Base-by-base conservation (phyloP, 768 basidiomycete genomes). In the Mycena galopus region DNA sequence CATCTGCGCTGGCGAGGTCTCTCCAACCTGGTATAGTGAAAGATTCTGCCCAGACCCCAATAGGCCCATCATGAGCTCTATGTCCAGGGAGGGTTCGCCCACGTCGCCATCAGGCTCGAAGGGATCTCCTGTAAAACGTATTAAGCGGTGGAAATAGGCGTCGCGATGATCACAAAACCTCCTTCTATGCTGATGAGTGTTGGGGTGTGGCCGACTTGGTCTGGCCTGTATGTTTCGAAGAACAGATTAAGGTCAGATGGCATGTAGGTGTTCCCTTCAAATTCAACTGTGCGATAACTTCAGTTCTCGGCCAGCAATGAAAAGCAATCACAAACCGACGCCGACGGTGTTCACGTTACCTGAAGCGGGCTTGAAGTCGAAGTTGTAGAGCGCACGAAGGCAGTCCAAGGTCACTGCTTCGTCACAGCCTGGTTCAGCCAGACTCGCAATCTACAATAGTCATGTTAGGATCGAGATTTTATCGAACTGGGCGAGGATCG, bases 111-210 rank as follows among this genome's bases (percentile, higher is more conserved):
- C n/a, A n/a, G n/a, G n/a, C n/a, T n/a, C n/a, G n/a, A n/a, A n/a
- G n/a, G n/a, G n/a, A n/a, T n/a, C n/a, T n/a, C n/a, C n/a, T n/a
- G n/a, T n/a, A n/a, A n/a, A n/a, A n/a, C n/a, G n/a, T n/a, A n/a
- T n/a, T n/a, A n/a, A n/a, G n/a, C n/a, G n/a, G n/a, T n/a, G n/a
- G n/a, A n/a, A n/a, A n/a, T n/a, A n/a, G n/a, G n/a, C n/a, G n/a
- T n/a, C n/a, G n/a, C n/a, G n/a, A 10, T 39, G 39, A 39, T 5
- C 39, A 39, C 39, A 39, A 10, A 55, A 69, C 68, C 68, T 42
- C 61, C 68, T 69, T 69, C 68, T 11, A 69, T 35, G 37, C 67
- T 69, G 37, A 69, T 69, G 9, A 69, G 53, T 25, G 51, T 62
- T 30, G 67, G 67, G 35, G 60, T 69, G 44, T 69, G 27, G 33